Base-by-base conservation (phyloP, 129 eudicot species). In the Chrysanthemum makinoi region DNA sequence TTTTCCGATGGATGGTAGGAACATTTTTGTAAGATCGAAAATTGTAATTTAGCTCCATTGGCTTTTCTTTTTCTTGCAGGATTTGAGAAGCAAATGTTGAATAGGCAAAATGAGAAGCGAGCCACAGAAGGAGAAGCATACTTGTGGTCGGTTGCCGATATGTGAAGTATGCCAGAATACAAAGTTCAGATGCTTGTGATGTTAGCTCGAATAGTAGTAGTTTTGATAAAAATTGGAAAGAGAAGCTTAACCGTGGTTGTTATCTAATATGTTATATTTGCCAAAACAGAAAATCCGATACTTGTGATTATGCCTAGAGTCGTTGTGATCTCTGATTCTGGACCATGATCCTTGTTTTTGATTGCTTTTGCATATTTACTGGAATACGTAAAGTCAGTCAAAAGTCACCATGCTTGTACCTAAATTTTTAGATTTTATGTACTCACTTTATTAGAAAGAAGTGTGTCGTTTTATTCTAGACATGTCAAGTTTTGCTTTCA, bases 111-210 rank as follows among this genome's bases (percentile, higher is more conserved):
- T 55, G 91, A 86, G 82, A 88, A 87, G 56, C 84, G 75, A 79
- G 97, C 96, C 65, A 88, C 91, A 0, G 87, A 89, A 80, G 76
- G 68, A 72, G 98, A 92, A 82, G 98, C 96, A 8, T 92, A 92
- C 68, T 56, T 86, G 55, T 92, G 95, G 96, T 92, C 95, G 26
- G 98, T 92, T 28, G 64, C 98, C 3, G 96, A 92, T 59, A 92
- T 92, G 98, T 92, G 81, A 86, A 11, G 46, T 62, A 14, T 63
- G 17, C 8, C 19, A 57, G 39, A 47, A 57, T 33, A 9, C 46
- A 19, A 63, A 65, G 51, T 4, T 28, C 39, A n/a, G 65, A 71
- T 20, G 54, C 43, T 53, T 15, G 61, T 68, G 72, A 26, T 50
- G 13, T 9, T 14, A 3, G n/a, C 57, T 24, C 10, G 9, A 11